phyloP scores from a whole-genome alignment of 352 stramenopile species.

The Heterotrichella gracilis region DNA sequence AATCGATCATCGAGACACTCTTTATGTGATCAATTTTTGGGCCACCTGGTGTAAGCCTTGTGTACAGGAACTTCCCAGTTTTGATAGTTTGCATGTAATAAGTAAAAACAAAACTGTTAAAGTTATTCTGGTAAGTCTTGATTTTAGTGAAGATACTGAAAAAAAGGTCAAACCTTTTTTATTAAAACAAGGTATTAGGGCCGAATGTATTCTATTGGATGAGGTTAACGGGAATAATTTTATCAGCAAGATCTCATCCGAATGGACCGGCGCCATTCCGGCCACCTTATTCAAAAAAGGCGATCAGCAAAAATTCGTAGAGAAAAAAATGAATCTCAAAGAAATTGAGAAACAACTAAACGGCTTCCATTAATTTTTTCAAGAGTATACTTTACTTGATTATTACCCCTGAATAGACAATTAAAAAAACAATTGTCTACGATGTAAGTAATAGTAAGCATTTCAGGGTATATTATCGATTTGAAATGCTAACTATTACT shows the following conservation, averaged over 20 bases:
- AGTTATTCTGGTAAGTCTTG: not conserved
- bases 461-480: no score
- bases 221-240: not conserved
- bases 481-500: no score
- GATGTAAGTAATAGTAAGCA: no score
- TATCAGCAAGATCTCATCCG: not conserved
- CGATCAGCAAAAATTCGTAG: not conserved
- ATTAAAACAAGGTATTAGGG: not conserved
- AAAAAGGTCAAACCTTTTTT: not conserved
- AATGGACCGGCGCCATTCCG: not conserved
- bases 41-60: not conserved
- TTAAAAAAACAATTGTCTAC: no score
- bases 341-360: no score
- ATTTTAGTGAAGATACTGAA: not conserved
- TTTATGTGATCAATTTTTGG: not conserved
- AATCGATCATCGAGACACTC: not conserved
- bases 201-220: not conserved
- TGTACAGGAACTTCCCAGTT: not conserved
- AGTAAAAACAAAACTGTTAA: not conserved
- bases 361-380: no score
- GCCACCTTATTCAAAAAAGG: not conserved
- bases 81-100: not conserved
- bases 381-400: no score
- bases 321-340: constrained; percentile 1
- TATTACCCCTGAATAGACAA: no score